Evolutionary conservation across 306 rosid genomes (phyloP).

Genomic region (Cicer chorassanicum): DNA sequence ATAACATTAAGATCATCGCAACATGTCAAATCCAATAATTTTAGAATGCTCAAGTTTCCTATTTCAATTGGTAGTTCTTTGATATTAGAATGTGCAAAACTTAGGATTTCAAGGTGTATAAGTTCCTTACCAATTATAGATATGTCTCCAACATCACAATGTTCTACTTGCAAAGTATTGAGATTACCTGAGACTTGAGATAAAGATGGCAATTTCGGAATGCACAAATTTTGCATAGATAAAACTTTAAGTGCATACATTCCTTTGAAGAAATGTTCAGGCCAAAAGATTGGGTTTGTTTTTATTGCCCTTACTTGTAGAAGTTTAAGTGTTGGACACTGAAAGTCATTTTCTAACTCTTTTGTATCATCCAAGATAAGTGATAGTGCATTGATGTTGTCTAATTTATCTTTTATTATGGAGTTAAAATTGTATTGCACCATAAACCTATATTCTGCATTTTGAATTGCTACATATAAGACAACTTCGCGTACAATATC

Average conservation of each 20-base stretch:
- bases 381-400: not conserved
- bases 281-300: not conserved
- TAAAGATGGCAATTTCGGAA: not conserved
- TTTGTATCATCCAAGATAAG: not conserved
- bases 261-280: not conserved
- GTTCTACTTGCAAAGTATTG: not conserved
- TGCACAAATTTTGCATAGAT: not conserved
- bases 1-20: conserved; percentile 25
- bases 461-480: not conserved
- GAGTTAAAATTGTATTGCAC: not conserved
- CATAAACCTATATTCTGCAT: not conserved
- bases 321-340: not conserved
- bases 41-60: not conserved
- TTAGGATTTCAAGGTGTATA: conserved; percentile 18
- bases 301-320: not conserved
- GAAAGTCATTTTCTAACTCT: not conserved
- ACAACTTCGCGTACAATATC: conserved; percentile 36
- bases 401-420: not conserved
- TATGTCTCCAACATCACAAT: conserved; percentile 18
- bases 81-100: conserved; percentile 37
- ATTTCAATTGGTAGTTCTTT: conserved; percentile 32
- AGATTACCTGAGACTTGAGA: not conserved
- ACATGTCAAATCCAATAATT: conserved; percentile 38
- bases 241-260: not conserved
- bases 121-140: conserved; percentile 40